These are phyloP conservation scores for Tylopilus felleus DNA, from an alignment of 768 basidiomycete species.

Conservation along the genomic window DNA sequence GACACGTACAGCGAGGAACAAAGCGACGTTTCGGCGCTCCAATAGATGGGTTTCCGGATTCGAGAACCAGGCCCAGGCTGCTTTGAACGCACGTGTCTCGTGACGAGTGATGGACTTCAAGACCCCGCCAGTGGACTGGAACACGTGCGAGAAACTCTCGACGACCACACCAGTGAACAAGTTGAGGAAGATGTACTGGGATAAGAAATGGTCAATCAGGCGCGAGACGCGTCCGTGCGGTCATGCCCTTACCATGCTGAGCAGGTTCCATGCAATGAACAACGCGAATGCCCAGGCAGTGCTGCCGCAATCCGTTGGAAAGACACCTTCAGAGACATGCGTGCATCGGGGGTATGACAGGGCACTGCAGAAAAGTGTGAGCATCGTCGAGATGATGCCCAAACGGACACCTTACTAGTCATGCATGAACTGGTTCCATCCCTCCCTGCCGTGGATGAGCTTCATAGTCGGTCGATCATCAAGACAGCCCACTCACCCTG, in stretches of 20 bases:
- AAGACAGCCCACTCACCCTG: slow-evolving; percentile 57
- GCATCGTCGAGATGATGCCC: neutral
- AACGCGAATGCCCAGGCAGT: slow-evolving; percentile 75
- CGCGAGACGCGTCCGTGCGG: slow-evolving; percentile 21
- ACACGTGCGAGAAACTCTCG: slow-evolving; percentile 93
- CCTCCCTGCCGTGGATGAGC: slow-evolving; percentile 55
- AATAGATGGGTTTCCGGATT: slow-evolving; percentile 76
- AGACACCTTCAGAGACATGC: slow-evolving; percentile 38
- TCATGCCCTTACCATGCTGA: slow-evolving; percentile 73
- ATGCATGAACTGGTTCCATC: slow-evolving; percentile 98
- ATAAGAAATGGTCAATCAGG: neutral
- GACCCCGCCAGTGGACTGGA: slow-evolving; percentile 79
- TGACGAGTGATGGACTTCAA: slow-evolving; percentile 74
- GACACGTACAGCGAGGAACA: slow-evolving; percentile 75
- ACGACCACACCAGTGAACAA: slow-evolving; percentile 97
- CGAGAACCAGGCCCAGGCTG: slow-evolving; percentile 85
- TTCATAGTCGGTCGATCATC: neutral
- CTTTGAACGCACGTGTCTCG: slow-evolving; percentile 93
- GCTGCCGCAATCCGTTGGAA: slow-evolving; percentile 89
- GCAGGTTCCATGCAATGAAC: slow-evolving; percentile 94
- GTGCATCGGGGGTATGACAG: slow-evolving; percentile 80
- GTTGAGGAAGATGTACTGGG: slow-evolving; percentile 91
- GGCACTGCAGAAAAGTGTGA: slow-evolving; percentile 43
- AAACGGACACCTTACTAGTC: slow-evolving; percentile 59
- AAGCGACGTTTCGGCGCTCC: slow-evolving; percentile 61